These are phyloP conservation scores for Gossypium trilobum DNA, from an alignment of 441 rosid species.

Conservation along the genomic window DNA sequence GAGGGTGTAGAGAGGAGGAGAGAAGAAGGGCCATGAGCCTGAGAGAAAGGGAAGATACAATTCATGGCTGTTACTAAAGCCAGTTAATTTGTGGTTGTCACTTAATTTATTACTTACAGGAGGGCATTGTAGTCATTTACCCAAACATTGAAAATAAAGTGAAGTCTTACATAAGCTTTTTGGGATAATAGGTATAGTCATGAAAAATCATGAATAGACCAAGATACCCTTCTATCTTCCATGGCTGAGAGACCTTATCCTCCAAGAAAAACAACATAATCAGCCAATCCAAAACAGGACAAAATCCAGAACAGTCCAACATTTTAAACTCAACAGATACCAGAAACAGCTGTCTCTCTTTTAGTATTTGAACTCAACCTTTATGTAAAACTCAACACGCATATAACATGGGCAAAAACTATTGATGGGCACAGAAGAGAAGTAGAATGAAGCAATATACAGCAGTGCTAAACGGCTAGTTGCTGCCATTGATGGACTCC, in stretches of 20 bases:
- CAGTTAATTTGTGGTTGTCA: conserved; percentile 22
- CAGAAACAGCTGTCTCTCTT: too few species aligned
- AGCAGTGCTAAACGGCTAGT: too few species aligned
- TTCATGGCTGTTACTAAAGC: neutral
- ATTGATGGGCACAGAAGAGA: too few species aligned
- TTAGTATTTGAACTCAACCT: too few species aligned
- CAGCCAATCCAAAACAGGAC: too few species aligned
- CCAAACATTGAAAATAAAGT: neutral
- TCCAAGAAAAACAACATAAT: neutral
- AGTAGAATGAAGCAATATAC: too few species aligned
- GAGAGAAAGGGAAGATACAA: conserved; percentile 14
- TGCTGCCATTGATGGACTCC: too few species aligned
- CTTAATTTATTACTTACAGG: neutral
- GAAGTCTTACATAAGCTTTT: too few species aligned
- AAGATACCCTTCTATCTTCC: conserved; percentile 14
- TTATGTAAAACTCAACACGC: too few species aligned
- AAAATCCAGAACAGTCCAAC: too few species aligned
- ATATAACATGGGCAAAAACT: too few species aligned
- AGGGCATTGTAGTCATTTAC: neutral
- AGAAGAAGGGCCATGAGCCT: conserved; percentile 56
- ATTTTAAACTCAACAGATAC: too few species aligned
- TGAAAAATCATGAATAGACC: neutral
- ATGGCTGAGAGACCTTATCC: conserved; percentile 44
- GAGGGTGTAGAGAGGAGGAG: conserved; percentile 34
- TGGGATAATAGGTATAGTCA: neutral